Evolutionary conservation across 1,139 yeast genomes (phyloP), one percentile per base, ranked within the genome.

Genomic region (Hanseniaspora sp.): DNA sequence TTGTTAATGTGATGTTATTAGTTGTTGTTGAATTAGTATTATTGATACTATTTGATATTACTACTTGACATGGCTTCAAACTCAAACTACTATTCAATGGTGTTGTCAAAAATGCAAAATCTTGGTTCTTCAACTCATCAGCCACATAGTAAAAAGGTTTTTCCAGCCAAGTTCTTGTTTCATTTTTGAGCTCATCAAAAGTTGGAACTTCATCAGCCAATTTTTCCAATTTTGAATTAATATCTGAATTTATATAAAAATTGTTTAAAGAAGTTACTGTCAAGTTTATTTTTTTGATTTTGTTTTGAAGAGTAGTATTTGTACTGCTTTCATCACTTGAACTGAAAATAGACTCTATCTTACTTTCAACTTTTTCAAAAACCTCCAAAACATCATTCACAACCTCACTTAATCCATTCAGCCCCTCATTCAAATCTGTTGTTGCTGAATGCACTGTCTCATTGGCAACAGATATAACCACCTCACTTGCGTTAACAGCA

Each of bases 401-500:
- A 0, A 79, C 69, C 1, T 67, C 66, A 0, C 83, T 72, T 3
- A 82, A 58, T 28, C 78, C 83, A 15, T 71, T 72, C 43, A 84
- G 67, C 0, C 90, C 92, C 41, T 72, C 73, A 55, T 85, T 81
- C 28, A 87, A 70, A 8, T 79, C 86, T 42, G 71, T 69, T 0
- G 87, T 76, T 13, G 81, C 69, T 0, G 70, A 69, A 1, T 69
- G 70, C 1, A 86, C 67, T 0, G 94, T 80, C 3, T 68, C 68
- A 62, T 88, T 86, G 1, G 86, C 84, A 35, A 74, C 71, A 8
- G 67, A 64, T 5, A 87, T 72, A 1, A 86, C 70, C 1, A 75
- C 65, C 61, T 82, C 86, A 0, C 94, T 79, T 0, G 88, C 78
- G 63, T 86, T 86, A 1, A 84, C 67, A 0, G 95, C 95, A 43